These are phyloP conservation scores for Pharnaceum exiguum DNA, from an alignment of 148 eudicot genomes.

Conservation along the genomic window DNA sequence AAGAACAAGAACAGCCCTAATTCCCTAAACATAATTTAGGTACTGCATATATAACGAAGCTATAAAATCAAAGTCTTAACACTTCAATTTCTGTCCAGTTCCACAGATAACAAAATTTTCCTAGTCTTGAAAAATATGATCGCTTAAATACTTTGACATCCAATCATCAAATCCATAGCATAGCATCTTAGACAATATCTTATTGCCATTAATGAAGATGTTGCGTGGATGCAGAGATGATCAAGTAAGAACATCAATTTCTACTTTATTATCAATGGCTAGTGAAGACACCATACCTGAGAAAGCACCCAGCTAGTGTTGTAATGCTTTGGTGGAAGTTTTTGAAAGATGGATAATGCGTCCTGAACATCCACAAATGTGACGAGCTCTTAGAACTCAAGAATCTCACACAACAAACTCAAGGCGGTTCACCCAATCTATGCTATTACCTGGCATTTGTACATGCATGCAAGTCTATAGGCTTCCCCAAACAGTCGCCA, in stretches of 20 bases:
- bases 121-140: too few relatives aligned
- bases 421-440: neutral
- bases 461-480: conserved; percentile 79
- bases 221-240: neutral
- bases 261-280: neutral
- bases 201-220: too few relatives aligned
- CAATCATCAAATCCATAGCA: too few relatives aligned
- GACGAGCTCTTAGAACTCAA: too few relatives aligned
- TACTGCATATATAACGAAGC: too few relatives aligned
- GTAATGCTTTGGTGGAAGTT: conserved; percentile 83
- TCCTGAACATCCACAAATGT: conserved; percentile 67
- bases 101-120: too few relatives aligned
- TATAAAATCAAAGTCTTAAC: too few relatives aligned
- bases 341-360: conserved; percentile 67
- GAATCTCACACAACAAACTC: conserved; percentile 3
- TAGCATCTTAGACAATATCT: too few relatives aligned
- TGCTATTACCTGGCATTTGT: conserved; percentile 72
- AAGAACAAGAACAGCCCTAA: too few relatives aligned
- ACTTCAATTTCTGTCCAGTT: too few relatives aligned
- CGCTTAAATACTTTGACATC: too few relatives aligned
- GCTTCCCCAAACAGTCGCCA: conserved; percentile 81
- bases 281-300: conserved; percentile 43
- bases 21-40: too few relatives aligned
- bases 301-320: conserved; percentile 96
- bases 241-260: neutral